phyloP scores from a whole-genome alignment of 2,329 filamentous ascomycete species.

The Plenodomus biglobosus region DNA sequence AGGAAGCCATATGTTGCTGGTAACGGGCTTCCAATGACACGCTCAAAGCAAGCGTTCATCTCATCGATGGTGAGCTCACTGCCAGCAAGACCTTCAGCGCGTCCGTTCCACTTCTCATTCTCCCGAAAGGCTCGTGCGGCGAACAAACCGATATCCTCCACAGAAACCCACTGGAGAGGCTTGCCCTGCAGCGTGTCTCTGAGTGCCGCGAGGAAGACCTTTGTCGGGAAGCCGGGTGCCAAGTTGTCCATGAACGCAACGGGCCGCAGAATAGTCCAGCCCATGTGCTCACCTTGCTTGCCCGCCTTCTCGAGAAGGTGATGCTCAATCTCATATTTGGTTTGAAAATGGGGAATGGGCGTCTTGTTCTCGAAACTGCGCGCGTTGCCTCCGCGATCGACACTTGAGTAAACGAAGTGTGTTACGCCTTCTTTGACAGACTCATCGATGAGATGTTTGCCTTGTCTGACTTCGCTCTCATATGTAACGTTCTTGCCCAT shows the following conservation, averaged over 20 bases:
- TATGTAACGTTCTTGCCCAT: constrained; percentile 47
- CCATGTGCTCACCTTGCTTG: constrained; percentile 51
- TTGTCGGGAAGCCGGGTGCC: constrained; percentile 50
- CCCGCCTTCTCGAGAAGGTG: constrained; percentile 56
- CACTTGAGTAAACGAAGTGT: constrained; percentile 65
- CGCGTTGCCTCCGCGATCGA: constrained; percentile 63
- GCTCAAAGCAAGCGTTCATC: constrained; percentile 50
- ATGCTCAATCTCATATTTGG: constrained; percentile 63
- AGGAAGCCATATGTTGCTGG: constrained; percentile 50
- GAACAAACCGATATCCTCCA: constrained; percentile 56
- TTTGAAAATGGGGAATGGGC: constrained; percentile 62
- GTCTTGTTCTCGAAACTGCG: constrained; percentile 52
- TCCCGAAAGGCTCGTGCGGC: constrained; percentile 54
- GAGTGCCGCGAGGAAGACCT: constrained; percentile 52
- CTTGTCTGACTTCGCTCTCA: constrained; percentile 56
- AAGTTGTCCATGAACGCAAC: constrained; percentile 66
- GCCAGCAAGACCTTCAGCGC: constrained; percentile 54
- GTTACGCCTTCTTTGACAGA: constrained; percentile 57
- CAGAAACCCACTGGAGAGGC: constrained; percentile 45
- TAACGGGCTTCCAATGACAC: constrained; percentile 49
- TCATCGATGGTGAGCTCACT: constrained; percentile 55
- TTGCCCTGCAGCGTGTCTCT: constrained; percentile 47
- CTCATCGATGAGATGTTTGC: constrained; percentile 61
- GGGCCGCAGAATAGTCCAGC: constrained; percentile 64
- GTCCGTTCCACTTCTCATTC: constrained; percentile 49